phyloP scores from a whole-genome alignment of 495 filamentous ascomycete genomes.

The Cercophora samala region DNA sequence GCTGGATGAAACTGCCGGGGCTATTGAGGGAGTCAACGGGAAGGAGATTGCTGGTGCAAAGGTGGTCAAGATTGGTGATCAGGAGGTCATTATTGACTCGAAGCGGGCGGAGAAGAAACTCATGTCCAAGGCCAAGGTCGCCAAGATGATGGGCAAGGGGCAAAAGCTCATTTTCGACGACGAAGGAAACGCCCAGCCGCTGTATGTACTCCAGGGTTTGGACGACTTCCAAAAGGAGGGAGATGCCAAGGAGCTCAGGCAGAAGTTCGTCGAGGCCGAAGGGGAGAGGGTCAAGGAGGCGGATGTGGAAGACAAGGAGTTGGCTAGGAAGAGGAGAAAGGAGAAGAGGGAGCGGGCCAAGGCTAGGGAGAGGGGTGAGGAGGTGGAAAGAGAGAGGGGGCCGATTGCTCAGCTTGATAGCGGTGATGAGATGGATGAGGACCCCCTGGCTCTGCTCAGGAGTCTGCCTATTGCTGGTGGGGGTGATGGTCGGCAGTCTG shows the following conservation, averaged over 20 bases:
- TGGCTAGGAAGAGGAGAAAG: conserved; percentile 72
- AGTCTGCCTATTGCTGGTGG: conserved; percentile 48
- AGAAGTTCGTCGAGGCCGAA: conserved; percentile 72
- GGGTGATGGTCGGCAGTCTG: conserved; percentile 20
- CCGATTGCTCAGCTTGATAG: conserved; percentile 30
- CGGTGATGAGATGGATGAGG: conserved; percentile 38
- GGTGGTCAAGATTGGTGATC: conserved; percentile 50
- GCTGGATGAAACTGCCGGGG: conserved; percentile 35
- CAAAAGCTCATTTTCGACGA: conserved; percentile 88
- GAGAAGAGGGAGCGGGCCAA: conserved; percentile 87
- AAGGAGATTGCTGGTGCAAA: conserved; percentile 31
- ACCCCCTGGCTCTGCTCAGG: conserved; percentile 49
- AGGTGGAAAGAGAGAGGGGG: conserved; percentile 36
- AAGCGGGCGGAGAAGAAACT: conserved; percentile 90
- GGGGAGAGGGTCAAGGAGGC: conserved; percentile 65
- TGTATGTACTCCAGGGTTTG: conserved; percentile 87
- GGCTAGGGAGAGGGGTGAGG: conserved; percentile 63
- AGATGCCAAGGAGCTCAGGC: conserved; percentile 67
- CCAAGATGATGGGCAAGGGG: conserved; percentile 81
- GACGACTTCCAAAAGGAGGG: conserved; percentile 71
- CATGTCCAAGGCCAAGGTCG: conserved; percentile 88
- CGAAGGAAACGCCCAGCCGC: conserved; percentile 74
- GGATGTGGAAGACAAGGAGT: conserved; percentile 77
- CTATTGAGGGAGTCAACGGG: conserved; percentile 24
- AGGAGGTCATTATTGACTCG: conserved; percentile 78